A percentile compares a stretch with the other conserved stretches of the same genome.
These are phyloP conservation scores for Pleurotus platypus DNA, from an alignment of 768 basidiomycete genomes.

Conservation along the genomic window DNA sequence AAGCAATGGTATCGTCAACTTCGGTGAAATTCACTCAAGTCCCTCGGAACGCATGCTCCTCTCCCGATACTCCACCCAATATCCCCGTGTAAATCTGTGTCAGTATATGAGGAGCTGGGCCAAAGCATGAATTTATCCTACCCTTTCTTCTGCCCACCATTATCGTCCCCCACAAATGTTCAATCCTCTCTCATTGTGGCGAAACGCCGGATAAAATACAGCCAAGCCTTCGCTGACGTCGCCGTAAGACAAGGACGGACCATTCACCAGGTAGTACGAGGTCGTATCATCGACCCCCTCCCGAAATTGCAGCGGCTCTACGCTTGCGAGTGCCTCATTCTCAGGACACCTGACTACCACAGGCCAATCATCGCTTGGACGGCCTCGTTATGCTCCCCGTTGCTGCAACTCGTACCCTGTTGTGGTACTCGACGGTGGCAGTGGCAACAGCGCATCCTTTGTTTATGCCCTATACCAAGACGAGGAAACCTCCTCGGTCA, in stretches of 20 bases:
- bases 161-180: neutral
- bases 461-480: neutral
- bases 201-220: neutral
- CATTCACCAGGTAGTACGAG: too few species aligned
- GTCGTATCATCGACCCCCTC: neutral
- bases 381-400: neutral
- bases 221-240: conserved; percentile 1
- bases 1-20: neutral
- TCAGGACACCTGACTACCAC: neutral
- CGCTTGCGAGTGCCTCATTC: neutral
- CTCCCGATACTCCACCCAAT: neutral
- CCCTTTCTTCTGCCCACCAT: neutral
- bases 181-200: neutral
- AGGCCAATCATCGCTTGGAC: neutral
- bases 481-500: neutral
- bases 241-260: neutral
- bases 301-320: conserved; percentile 4
- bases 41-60: neutral
- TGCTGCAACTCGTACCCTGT: neutral
- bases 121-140: neutral
- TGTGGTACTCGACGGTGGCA: neutral
- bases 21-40: conserved; percentile 2
- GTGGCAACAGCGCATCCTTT: neutral
- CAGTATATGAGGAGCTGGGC: neutral
- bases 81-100: neutral